Base-by-base conservation (phyloP, 306 rosid species). In the Parietaria judaica region DNA sequence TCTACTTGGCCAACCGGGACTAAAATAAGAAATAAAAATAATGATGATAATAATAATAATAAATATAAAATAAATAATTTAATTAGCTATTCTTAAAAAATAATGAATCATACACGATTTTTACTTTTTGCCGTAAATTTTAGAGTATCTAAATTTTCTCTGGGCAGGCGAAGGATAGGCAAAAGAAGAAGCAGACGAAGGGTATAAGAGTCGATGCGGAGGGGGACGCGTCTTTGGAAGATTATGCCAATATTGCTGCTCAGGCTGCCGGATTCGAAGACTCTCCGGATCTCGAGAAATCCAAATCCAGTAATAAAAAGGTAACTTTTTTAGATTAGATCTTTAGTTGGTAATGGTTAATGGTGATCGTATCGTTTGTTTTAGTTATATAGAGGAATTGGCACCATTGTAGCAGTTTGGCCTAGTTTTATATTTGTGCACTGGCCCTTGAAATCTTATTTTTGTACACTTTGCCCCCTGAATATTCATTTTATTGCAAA, bases 201-300 rank as follows among this genome's bases (percentile, higher is more conserved):
- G 95, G 87, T 69, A 88, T 92, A 65, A 66, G 82, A 50, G 72
- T 92, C 66, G 86, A 86, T 76, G 99, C 86, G 71, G 98, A 92
- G 14, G 99, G 96, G 35, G 96, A 82, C 70, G 99, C 94, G 41
- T 88, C 90, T 12, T 75, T 92, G 70, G 96, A 92, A 75, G 99
- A 92, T 78, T 60, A 80, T 68, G 71, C 78, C 36, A 70, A 74
- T 55, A 43, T 73, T 55, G 86, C 56, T 72, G 53, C 84, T 36
- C 80, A 64, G 78, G 84, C 71, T 61, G 59, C 81, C 54, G 88
- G 83, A 72, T 4, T 48, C 58, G 94, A 84, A 68, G 63, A 72
- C 64, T 37, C 82, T 59, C 23, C 81, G 45, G 88, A 88, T 35
- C 73, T 53, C 3, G 99, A 88, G 77, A 84, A 74, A 56, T 56